Conservation (phyloP, 257 asterid species). For the Linaria vulgaris region DNA sequence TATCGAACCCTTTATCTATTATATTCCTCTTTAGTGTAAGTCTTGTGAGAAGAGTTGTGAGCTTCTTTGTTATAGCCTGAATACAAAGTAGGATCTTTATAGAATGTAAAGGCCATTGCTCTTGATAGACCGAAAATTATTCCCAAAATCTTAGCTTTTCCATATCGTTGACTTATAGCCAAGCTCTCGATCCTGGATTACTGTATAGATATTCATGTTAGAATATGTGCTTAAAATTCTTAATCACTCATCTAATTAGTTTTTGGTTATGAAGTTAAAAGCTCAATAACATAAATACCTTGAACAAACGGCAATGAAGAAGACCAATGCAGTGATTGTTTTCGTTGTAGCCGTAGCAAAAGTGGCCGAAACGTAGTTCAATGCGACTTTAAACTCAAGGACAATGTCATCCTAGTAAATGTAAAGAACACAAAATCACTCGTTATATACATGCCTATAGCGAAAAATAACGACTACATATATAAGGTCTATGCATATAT, state of each 20-base stretch:
- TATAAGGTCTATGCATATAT: too few relatives aligned
- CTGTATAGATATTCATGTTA: too few relatives aligned
- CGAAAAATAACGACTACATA: too few relatives aligned
- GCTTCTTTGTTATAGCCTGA: constrained; percentile 23
- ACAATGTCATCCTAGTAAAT: constrained; percentile 36
- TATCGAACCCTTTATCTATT: constrained; percentile 62
- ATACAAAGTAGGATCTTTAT: constrained; percentile 51
- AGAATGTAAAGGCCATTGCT: constrained; percentile 54
- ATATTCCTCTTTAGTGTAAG: constrained; percentile 37
- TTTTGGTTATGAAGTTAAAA: too few relatives aligned
- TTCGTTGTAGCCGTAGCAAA: constrained; percentile 54
- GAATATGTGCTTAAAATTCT: too few relatives aligned
- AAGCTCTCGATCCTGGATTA: constrained; percentile 48
- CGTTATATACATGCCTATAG: too few relatives aligned
- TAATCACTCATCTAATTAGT: too few relatives aligned
- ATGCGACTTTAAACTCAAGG: constrained; percentile 41
- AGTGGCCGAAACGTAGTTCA: constrained; percentile 55
- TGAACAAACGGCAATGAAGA: constrained; percentile 45
- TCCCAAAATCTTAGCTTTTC: constrained; percentile 53
- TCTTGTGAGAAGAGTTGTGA: constrained; percentile 7
- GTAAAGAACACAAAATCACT: too few relatives aligned
- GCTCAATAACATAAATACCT: constrained; percentile 41
- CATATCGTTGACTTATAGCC: constrained; percentile 34
- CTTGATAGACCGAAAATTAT: constrained; percentile 42
- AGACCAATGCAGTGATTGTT: constrained; percentile 53